Evolutionary conservation across 257 asterid species (phyloP), one percentile per base, ranked within the genome.

Genomic region (Lithospermum erythrorhizon): DNA sequence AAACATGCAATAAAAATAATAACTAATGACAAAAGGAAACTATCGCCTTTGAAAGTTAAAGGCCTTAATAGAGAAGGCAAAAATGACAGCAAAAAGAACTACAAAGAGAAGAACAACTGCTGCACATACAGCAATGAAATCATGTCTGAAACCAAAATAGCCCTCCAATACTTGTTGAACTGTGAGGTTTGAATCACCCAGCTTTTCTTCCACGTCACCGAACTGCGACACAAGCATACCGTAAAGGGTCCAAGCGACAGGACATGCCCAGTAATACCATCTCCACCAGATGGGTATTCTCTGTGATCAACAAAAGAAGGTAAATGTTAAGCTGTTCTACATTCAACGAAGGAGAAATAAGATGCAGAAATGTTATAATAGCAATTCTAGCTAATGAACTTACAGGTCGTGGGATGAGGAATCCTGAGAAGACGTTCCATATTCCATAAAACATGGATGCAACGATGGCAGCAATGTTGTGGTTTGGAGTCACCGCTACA

Each of bases 371-470:
- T 41, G n/a, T 37, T 37, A 21, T 20, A 29, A 19, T 6, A 29
- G 22, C 29, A 0, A 0, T 45, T 8, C 5, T 37, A 14, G 18
- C 18, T 9, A n/a, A 10, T 45, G 4, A 17, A 59, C 88, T 64
- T 66, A 89, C 97, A n/a, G 89, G 58, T 25, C 67, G 76, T 53
- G 97, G 95, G 61, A 90, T 69, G 70, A 90, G 62, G 80, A 90
- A 90, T 21, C 97, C 95, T 1, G 88, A 81, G 80, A 90, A 90
- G 30, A 90, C 77, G 73, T 87, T 90, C 94, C 95, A 87, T 1
- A 79, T 6, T 0, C 72, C 76, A 21, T 79, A 87, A 75, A 84
- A 84, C 11, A 78, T 76, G 0, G 88, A 71, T 21, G 97, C 76
- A 20, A 76, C 54, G 1, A 84, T 83, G 59, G 82, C 85, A 22